Percentiles rank a stretch among this genome's conserved stretches.
phyloP scores from a whole-genome alignment of 495 filamentous ascomycete species.

The Trichoderma gamsii region DNA sequence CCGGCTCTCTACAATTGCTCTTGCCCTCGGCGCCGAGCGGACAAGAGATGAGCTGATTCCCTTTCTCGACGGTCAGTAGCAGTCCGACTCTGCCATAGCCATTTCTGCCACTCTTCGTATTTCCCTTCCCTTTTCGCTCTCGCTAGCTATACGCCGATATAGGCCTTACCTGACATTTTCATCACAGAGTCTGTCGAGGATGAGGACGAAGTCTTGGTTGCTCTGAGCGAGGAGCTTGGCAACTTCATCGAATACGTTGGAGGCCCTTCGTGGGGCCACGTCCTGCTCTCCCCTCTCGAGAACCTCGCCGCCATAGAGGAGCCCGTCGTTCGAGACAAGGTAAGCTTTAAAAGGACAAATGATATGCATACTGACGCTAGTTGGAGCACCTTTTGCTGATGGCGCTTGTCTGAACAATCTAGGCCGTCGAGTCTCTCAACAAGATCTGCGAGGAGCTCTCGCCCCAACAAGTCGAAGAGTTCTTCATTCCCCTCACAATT shows the following conservation, averaged over 20 bases:
- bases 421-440: conserved; percentile 98
- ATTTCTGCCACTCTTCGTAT: neutral
- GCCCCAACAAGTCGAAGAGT: conserved; percentile 86
- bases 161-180: conserved; percentile 22
- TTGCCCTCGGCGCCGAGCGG: conserved; percentile 88
- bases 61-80: conserved; percentile 81
- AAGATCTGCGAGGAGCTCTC: conserved; percentile 94
- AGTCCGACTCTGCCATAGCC: conserved; percentile 18
- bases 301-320: conserved; percentile 98
- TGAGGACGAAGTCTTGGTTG: conserved; percentile 96
- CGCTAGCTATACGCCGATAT: conserved; percentile 4
- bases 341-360: conserved; percentile 28
- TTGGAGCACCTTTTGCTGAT: conserved; percentile 17
- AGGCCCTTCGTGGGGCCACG: conserved; percentile 86
- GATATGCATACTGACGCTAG: conserved; percentile 20
- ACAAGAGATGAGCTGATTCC: conserved; percentile 97
- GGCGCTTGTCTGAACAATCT: conserved; percentile 15
- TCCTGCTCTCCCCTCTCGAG: conserved; percentile 92
- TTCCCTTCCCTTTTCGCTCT: conserved; percentile 11
- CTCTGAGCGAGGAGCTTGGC: conserved; percentile 91
- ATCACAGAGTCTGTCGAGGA: conserved; percentile 90
- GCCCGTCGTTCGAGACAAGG: conserved; percentile 95
- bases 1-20: conserved; percentile 92
- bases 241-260: conserved; percentile 97
- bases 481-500: conserved; percentile 89